Percentiles rank a stretch among this genome's conserved stretches.
Evolutionary conservation across 1,284 basidiomycete genomes (phyloP).

Genomic region (Melampsora abietis-canadensis): DNA sequence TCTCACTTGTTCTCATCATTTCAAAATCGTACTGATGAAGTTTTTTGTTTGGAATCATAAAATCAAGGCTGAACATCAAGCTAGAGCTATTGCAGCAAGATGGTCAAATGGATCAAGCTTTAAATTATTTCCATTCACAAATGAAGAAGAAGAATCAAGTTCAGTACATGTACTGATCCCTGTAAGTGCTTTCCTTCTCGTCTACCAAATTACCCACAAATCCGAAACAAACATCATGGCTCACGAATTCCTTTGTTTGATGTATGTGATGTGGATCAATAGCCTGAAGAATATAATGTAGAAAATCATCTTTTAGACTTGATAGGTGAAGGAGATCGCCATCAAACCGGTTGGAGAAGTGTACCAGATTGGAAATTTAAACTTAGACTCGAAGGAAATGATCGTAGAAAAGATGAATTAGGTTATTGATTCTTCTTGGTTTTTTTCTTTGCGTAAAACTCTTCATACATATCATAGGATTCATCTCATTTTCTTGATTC

Average conservation of each 20-base stretch:
- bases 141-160: slow-evolving; percentile 21
- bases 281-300: slow-evolving; percentile 15
- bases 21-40: too few species aligned
- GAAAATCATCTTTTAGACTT: slow-evolving; percentile 16
- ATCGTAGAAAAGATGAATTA: slow-evolving; percentile 9
- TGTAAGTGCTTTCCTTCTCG: not conserved
- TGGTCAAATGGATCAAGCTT: slow-evolving; percentile 10
- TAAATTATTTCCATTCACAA: not conserved
- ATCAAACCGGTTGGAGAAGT: not conserved
- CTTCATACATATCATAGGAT: too few species aligned
- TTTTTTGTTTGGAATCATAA: too few species aligned
- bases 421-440: slow-evolving; percentile 11
- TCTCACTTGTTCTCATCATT: too few species aligned
- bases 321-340: slow-evolving; percentile 11
- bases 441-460: too few species aligned
- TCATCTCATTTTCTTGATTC: too few species aligned
- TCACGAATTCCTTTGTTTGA: too few species aligned
- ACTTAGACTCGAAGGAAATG: not conserved
- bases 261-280: not conserved
- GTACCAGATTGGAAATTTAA: slow-evolving; percentile 16
- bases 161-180: slow-evolving; percentile 11
- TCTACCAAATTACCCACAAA: too few species aligned
- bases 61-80: slow-evolving; percentile 34
- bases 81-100: slow-evolving; percentile 22
- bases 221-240: too few species aligned